Evolutionary conservation across 495 filamentous ascomycete species (phyloP), one percentile per base, ranked within the genome.

Genomic region (Filosporella fistucella): DNA sequence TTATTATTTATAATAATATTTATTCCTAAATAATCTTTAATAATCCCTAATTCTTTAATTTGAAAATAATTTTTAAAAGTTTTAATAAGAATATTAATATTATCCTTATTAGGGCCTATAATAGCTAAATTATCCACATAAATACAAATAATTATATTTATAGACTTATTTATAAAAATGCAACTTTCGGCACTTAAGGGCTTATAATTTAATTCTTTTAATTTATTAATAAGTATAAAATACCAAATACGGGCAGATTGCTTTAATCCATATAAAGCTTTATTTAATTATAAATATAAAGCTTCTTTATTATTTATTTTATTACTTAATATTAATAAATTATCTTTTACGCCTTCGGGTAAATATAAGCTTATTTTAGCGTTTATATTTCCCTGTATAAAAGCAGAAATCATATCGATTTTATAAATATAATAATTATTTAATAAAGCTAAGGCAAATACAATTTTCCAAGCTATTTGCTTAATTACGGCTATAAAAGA

Each of bases 91-190:
- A n/a, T 24, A 30, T 50, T 55, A 40, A 55, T 39, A 23, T 9
- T 44, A 37, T 43, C 16, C 16, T 22, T 3, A 28, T 20, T 42
- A 40, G 25, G 51, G 13, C 39, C 38, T 36, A 57, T 36, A 11
- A 57, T 30, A 21, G 57, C 34, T 21, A 57, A 29, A 29, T 59
- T 34, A 23, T 57, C 50, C 13, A 60, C 45, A 36, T 57, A 60
- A 24, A 45, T 24, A 25, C 16, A 32, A 25, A 57, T 54, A 30
- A 54, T 41, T 1, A 54, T 36, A 14, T 35, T 45, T 25, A 36
- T 17, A 9, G 47, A 18, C 16, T 50, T 48, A 42, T 37, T 21
- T n/a, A 36, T 28, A 49, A 45, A 51, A 21, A 57, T 32, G 16
- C 17, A 42, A 12, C 21, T 29, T 60, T 49, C 12, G 45, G 6